A percentile compares a stretch with the other conserved stretches of the same genome.
Evolutionary conservation across 192 early-diverging fungal genomes (phyloP).

Genomic region (Coemansia erecta): DNA sequence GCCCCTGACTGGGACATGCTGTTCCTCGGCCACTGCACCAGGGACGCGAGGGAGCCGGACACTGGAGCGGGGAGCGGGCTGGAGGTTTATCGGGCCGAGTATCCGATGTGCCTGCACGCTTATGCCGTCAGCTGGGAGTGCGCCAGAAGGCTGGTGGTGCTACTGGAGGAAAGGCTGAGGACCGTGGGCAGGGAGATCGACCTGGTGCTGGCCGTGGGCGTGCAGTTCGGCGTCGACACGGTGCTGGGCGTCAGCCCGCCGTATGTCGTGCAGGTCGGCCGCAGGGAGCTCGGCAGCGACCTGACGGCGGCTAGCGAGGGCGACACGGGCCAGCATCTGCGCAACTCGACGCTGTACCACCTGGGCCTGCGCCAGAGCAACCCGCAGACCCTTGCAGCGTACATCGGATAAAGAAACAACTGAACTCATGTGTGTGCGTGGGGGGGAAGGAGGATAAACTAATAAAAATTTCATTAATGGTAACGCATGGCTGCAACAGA

Average conservation of each 20-base stretch:
- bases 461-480: no score
- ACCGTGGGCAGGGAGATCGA: conserved; percentile 32
- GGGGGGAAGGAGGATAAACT: no score
- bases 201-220: conserved; percentile 32
- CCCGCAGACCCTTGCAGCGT: conserved; percentile 20
- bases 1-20: conserved; percentile 54
- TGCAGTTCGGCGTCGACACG: conserved; percentile 18
- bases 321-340: conserved; percentile 27
- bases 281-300: conserved; percentile 28
- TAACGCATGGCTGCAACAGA: no score
- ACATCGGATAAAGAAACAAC: conserved; percentile 8
- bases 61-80: conserved; percentile 7
- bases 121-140: conserved; percentile 39
- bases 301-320: conserved; percentile 18
- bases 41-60: conserved; percentile 21
- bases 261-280: conserved; percentile 38
- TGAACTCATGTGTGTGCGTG: not conserved
- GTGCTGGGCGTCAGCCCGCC: conserved; percentile 34
- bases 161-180: conserved; percentile 33
- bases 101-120: conserved; percentile 49
- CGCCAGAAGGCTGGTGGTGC: conserved; percentile 26
- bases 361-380: conserved; percentile 15
- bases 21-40: conserved; percentile 49
- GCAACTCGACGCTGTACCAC: conserved; percentile 22
- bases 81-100: conserved; percentile 29